Evolutionary conservation across 257 asterid genomes (phyloP).

Genomic region (Hygrophila difformis): DNA sequence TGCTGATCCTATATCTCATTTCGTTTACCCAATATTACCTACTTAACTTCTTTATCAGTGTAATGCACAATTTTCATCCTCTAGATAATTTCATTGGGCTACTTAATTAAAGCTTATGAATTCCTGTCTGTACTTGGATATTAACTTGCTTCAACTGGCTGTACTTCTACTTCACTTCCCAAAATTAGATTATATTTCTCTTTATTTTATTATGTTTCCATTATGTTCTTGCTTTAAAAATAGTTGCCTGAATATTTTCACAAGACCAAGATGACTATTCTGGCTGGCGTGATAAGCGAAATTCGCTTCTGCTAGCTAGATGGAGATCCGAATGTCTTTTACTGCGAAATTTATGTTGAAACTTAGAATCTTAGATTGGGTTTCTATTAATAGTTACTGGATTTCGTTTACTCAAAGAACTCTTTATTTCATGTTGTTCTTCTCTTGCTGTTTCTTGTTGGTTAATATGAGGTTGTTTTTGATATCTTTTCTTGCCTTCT

Average conservation of each 20-base stretch:
- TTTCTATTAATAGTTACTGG: too few relatives aligned
- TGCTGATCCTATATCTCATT: too few relatives aligned
- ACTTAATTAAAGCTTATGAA: neutral
- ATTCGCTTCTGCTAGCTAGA: neutral
- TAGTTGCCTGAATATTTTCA: neutral
- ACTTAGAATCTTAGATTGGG: too few relatives aligned
- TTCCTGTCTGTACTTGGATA: conserved; percentile 1
- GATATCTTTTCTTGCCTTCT: too few relatives aligned
- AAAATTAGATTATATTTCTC: neutral
- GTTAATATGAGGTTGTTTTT: too few relatives aligned
- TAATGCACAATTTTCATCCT: neutral
- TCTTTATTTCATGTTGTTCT: too few relatives aligned
- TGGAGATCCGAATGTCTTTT: neutral
- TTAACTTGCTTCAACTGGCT: neutral
- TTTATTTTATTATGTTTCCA: neutral
- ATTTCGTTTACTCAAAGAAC: too few relatives aligned
- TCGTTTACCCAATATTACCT: too few relatives aligned
- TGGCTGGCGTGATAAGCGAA: neutral
- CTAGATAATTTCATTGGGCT: neutral
- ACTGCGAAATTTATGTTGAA: too few relatives aligned
- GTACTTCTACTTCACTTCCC: neutral
- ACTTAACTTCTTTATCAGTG: too few relatives aligned
- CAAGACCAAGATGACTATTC: neutral
- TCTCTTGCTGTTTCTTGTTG: too few relatives aligned
- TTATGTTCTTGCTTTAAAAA: too few relatives aligned